phyloP scores from a whole-genome alignment of 768 basidiomycete species.

The Lenzites betulinus region DNA sequence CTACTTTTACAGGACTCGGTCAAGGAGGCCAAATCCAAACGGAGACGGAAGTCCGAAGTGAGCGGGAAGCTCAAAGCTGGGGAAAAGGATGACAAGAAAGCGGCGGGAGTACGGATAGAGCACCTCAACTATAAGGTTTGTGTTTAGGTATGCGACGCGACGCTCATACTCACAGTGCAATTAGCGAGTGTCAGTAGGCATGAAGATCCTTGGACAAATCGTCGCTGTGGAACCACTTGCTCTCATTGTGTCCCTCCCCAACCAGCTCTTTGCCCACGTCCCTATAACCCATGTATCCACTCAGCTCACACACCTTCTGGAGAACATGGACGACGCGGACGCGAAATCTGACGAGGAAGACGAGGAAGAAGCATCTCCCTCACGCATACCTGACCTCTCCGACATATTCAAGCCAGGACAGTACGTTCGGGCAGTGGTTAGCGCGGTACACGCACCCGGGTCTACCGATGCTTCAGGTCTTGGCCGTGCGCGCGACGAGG shows the following conservation, averaged over 20 bases:
- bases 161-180: neutral
- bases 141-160: neutral
- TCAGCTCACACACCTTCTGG: slow-evolving; percentile 73
- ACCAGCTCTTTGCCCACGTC: slow-evolving; percentile 90
- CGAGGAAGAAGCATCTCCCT: slow-evolving; percentile 42
- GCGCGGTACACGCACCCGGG: slow-evolving; percentile 67
- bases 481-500: slow-evolving; percentile 66
- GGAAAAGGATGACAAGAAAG: slow-evolving; percentile 45
- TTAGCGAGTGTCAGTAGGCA: slow-evolving; percentile 73
- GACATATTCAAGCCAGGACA: slow-evolving; percentile 84
- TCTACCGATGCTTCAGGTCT: slow-evolving; percentile 57
- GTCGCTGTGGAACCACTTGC: slow-evolving; percentile 85
- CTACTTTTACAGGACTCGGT: slow-evolving; percentile 38
- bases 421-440: slow-evolving; percentile 80
- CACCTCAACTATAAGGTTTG: slow-evolving; percentile 91
- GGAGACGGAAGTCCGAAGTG: slow-evolving; percentile 50
- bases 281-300: slow-evolving; percentile 91
- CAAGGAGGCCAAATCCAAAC: slow-evolving; percentile 41
- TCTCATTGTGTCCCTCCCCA: slow-evolving; percentile 91
- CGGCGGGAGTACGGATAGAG: slow-evolving; percentile 72
- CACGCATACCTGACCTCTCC: slow-evolving; percentile 63
- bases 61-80: slow-evolving; percentile 31
- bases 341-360: slow-evolving; percentile 49
- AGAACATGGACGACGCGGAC: slow-evolving; percentile 56
- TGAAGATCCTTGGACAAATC: slow-evolving; percentile 88